Evolutionary conservation across 768 basidiomycete genomes (phyloP).

Genomic region (Antrodiella citrinella): DNA sequence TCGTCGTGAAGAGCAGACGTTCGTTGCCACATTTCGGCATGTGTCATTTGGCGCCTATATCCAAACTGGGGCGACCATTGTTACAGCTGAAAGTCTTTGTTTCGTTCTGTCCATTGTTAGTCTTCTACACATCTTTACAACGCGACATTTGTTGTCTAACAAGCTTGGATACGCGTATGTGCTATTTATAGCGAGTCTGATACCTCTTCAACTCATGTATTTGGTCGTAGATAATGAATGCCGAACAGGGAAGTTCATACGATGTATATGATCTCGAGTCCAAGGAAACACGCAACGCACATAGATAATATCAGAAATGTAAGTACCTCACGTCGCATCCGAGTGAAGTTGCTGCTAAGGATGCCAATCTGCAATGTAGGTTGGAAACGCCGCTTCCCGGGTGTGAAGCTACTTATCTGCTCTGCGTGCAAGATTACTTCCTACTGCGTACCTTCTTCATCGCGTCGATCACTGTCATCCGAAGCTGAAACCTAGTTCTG

Average conservation of each 20-base stretch:
- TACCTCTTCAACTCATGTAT: too few species aligned
- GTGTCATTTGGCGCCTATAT: too few species aligned
- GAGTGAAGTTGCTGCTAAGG: too few species aligned
- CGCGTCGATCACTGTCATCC: background rate
- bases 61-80: too few species aligned
- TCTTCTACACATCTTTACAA: background rate
- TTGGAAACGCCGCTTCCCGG: conserved; percentile 2
- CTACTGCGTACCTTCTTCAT: conserved; percentile 1
- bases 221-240: too few species aligned
- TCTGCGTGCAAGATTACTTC: conserved; percentile 6
- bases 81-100: too few species aligned
- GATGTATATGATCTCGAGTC: background rate
- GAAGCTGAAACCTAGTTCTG: background rate
- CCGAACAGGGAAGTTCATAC: background rate
- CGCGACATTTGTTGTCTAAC: background rate
- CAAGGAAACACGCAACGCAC: conserved; percentile 1
- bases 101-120: too few species aligned
- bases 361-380: background rate
- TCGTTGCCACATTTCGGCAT: too few species aligned
- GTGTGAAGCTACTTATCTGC: conserved; percentile 4
- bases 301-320: conserved; percentile 8
- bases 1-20: background rate
- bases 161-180: too few species aligned
- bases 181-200: too few species aligned
- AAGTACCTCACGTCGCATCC: too few species aligned